Percentiles rank a stretch among this genome's conserved stretches.
Conservation (phyloP, 306 rosid species). For the Sesbania bispinosa region DNA sequence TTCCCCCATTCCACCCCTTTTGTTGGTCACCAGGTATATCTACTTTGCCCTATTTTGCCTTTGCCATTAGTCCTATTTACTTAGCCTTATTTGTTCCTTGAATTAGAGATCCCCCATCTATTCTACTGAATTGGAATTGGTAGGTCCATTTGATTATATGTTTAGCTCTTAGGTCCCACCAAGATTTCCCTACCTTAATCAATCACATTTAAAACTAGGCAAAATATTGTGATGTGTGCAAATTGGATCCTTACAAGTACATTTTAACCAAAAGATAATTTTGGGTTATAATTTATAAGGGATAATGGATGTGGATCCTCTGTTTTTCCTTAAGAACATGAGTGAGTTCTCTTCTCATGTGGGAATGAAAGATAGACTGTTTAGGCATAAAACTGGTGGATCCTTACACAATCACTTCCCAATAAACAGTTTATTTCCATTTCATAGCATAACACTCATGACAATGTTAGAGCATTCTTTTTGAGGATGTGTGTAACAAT, state of each 20-base stretch:
- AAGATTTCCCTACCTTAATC: background rate
- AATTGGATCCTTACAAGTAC: background rate
- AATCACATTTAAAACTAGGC: background rate
- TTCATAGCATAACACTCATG: too few relatives aligned
- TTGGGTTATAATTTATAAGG: slow-evolving; percentile 8
- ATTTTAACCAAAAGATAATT: slow-evolving; percentile 9
- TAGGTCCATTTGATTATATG: background rate
- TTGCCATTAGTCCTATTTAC: background rate
- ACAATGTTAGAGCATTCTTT: too few relatives aligned
- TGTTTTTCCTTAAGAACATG: background rate
- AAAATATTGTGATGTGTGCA: background rate
- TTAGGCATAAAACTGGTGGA: background rate
- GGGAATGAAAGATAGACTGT: background rate
- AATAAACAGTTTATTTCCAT: slow-evolving; percentile 14
- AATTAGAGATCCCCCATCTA: background rate
- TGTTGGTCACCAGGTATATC: slow-evolving; percentile 50
- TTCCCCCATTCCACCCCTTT: slow-evolving; percentile 42
- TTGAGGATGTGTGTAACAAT: too few relatives aligned
- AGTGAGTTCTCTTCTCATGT: background rate
- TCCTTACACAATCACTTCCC: background rate
- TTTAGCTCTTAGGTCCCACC: slow-evolving; percentile 9
- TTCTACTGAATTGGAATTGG: slow-evolving; percentile 21
- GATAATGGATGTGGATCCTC: background rate
- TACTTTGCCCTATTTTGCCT: background rate
- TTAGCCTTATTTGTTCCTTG: background rate